A percentile compares a stretch with the other conserved stretches of the same genome.
These are phyloP conservation scores for Pythium guiyangense DNA, from an alignment of 352 stramenopile species.

Conservation along the genomic window DNA sequence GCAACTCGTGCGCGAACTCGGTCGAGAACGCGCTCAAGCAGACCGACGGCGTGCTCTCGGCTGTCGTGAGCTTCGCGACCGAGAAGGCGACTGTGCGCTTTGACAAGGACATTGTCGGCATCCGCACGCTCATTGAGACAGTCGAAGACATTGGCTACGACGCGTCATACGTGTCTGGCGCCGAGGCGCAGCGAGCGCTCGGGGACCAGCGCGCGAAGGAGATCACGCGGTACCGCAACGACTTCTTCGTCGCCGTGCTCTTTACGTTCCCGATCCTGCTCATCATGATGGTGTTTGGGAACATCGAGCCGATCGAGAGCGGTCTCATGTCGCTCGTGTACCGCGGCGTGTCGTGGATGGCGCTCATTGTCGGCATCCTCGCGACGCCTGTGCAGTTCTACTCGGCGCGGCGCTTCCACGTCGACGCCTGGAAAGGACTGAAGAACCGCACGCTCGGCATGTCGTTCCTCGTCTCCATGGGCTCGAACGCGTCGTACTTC, in stretches of 20 bases:
- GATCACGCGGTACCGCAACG: constrained; percentile 69
- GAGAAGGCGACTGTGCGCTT: constrained; percentile 81
- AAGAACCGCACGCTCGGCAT: constrained; percentile 92
- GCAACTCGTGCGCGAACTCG: constrained; percentile 89
- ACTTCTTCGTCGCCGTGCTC: constrained; percentile 85
- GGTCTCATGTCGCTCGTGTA: constrained; percentile 48
- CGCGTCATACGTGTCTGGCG: constrained; percentile 59
- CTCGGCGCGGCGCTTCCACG: constrained; percentile 91
- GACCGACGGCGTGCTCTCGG: constrained; percentile 67
- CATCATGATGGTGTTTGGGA: constrained; percentile 89
- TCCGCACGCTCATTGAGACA: constrained; percentile 82
- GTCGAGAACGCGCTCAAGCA: constrained; percentile 84
- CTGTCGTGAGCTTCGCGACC: constrained; percentile 83
- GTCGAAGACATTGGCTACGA: constrained; percentile 91
- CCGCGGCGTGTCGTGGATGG: constrained; percentile 70
- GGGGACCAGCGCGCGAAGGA: constrained; percentile 79
- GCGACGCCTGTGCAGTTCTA: constrained; percentile 96
- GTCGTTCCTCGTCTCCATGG: constrained; percentile 96
- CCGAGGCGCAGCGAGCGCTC: constrained; percentile 73
- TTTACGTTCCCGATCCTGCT: constrained; percentile 94
- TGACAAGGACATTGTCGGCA: constrained; percentile 66
- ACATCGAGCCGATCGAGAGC: constrained; percentile 52
- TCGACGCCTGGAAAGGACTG: constrained; percentile 90
- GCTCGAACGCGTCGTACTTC: constrained; percentile 94
- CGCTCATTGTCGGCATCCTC: constrained; percentile 72